phyloP scores from a whole-genome alignment of 2,329 filamentous ascomycete species.

The Ophiobolus disseminans region DNA sequence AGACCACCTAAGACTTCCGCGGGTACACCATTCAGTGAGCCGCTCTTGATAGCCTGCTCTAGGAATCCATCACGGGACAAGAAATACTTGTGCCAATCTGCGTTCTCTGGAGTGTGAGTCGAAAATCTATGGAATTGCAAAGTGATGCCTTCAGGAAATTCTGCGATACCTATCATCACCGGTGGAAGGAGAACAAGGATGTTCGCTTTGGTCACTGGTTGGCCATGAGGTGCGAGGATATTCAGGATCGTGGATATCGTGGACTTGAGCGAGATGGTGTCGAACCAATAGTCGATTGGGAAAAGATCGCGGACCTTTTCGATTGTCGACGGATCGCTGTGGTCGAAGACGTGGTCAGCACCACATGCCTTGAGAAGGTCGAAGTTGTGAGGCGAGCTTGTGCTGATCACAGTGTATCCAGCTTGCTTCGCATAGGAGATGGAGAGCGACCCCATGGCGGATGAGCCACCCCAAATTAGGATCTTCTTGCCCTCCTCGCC shows the following conservation, averaged over 20 bases:
- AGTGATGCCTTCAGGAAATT: conserved; percentile 26
- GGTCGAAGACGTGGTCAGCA: conserved; percentile 43
- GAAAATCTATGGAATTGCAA: conserved; percentile 28
- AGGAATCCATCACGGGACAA: conserved; percentile 30
- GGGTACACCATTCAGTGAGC: conserved; percentile 27
- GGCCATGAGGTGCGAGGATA: conserved; percentile 30
- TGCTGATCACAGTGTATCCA: conserved; percentile 32
- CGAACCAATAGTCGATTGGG: conserved; percentile 50
- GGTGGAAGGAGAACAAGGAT: conserved; percentile 27
- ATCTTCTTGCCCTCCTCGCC: conserved; percentile 41
- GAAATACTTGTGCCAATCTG: conserved; percentile 24
- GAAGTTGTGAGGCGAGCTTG: conserved; percentile 29
- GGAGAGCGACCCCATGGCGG: conserved; percentile 44
- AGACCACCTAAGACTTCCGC: conserved; percentile 33
- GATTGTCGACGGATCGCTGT: conserved; percentile 48
- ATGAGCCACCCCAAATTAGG: conserved; percentile 56
- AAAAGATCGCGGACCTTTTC: conserved; percentile 44
- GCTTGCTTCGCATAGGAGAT: conserved; percentile 36
- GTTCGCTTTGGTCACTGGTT: conserved; percentile 26
- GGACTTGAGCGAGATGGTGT: conserved; percentile 48
- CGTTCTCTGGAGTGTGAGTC: conserved; percentile 25
- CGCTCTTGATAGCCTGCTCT: conserved; percentile 26
- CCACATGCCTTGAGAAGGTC: conserved; percentile 19
- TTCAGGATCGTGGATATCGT: conserved; percentile 26
- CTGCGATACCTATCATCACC: conserved; percentile 18